Evolutionary conservation across 108 stramenopile species (phyloP).

Genomic region (Skeletonema grethae): DNA sequence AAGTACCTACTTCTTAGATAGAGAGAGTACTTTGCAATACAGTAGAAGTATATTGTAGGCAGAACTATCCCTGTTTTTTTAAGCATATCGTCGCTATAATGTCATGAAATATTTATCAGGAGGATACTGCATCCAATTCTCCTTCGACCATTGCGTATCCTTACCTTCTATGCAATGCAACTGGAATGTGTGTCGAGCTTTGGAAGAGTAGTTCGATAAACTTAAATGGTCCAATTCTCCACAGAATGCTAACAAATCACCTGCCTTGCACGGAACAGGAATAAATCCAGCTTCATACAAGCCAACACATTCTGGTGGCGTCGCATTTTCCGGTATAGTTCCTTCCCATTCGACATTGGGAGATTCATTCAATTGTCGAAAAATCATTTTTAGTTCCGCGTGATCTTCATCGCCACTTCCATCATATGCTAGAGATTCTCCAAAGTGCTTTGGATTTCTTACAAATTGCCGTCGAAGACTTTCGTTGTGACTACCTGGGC

Average conservation of each 20-base stretch:
- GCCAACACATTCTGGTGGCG: conserved; percentile 38
- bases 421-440: conserved; percentile 30
- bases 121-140: conserved; percentile 94
- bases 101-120: conserved; percentile 54
- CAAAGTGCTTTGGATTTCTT: conserved; percentile 80
- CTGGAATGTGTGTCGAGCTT: conserved; percentile 90
- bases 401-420: conserved; percentile 25
- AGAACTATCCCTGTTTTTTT: no score
- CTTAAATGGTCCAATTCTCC: conserved; percentile 91
- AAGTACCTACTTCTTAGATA: no score
- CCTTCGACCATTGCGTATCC: conserved; percentile 66
- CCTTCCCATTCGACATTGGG: conserved; percentile 69
- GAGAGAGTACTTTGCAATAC: no score
- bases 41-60: no score
- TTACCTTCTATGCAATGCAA: conserved; percentile 89
- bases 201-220: conserved; percentile 73
- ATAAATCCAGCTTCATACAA: conserved; percentile 78
- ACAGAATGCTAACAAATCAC: conserved; percentile 84
- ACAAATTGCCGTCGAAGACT: conserved; percentile 71
- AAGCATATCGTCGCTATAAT: conserved; percentile 9
- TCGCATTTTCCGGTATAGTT: conserved; percentile 49
- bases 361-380: conserved; percentile 26
- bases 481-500: conserved; percentile 86
- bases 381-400: conserved; percentile 50
- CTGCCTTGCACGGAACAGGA: conserved; percentile 85